phyloP scores from a whole-genome alignment of 176 grass and related monocot species.

The Aegilops umbellulata region DNA sequence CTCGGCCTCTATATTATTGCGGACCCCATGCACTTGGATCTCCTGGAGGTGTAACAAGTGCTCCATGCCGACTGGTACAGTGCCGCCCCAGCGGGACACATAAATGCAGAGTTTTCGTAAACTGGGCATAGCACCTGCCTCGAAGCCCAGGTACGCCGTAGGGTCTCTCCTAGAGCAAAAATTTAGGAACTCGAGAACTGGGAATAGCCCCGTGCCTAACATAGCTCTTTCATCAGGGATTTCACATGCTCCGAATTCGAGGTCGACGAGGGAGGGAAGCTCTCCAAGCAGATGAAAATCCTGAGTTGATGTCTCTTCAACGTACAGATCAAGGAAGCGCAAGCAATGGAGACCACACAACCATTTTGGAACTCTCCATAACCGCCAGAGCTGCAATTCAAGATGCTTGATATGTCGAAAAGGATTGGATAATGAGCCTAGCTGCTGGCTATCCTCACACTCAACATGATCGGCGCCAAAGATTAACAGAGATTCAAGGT shows the following conservation, averaged over 20 bases:
- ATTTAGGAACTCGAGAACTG: background rate
- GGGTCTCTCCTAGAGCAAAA: background rate
- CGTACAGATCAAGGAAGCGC: background rate
- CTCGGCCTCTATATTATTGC: too few species aligned
- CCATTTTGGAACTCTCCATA: background rate
- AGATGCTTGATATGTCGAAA: background rate
- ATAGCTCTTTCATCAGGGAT: background rate
- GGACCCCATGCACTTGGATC: background rate
- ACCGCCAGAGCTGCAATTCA: rapidly evolving
- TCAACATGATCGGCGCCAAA: background rate
- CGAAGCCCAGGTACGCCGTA: background rate
- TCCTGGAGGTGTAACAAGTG: background rate
- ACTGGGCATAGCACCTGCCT: background rate
- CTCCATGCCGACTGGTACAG: background rate
- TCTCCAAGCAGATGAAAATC: background rate
- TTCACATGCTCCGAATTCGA: background rate
- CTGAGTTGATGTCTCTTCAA: background rate
- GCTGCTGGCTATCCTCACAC: background rate
- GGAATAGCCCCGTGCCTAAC: background rate
- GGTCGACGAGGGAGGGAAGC: background rate
- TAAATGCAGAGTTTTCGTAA: background rate
- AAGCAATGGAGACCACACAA: background rate
- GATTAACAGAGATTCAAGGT: background rate
- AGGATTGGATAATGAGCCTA: background rate
- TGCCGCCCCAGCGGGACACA: background rate